Conservation (phyloP, 176 grass and related monocot species). For the Aegilops speltoides region DNA sequence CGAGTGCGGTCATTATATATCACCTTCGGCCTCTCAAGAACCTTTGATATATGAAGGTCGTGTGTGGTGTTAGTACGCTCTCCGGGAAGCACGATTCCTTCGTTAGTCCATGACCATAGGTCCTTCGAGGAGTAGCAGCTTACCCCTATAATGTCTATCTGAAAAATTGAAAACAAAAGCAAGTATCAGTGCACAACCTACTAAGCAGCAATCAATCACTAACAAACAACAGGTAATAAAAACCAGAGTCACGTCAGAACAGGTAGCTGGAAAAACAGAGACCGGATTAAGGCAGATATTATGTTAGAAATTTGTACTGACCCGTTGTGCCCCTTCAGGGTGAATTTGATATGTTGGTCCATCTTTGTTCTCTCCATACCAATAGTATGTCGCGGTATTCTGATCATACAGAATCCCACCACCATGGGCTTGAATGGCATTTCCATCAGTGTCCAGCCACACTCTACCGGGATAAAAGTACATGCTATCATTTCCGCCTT, state of each 20-base stretch:
- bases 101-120: slow-evolving; percentile 81
- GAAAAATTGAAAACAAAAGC: slow-evolving; percentile 23
- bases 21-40: slow-evolving; percentile 95
- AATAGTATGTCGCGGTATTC: slow-evolving; percentile 62
- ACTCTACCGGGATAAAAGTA: slow-evolving; percentile 70
- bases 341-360: slow-evolving; percentile 68
- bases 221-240: background rate
- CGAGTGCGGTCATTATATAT: slow-evolving; percentile 66
- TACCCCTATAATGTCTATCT: slow-evolving; percentile 94
- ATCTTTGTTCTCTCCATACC: slow-evolving; percentile 97
- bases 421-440: slow-evolving; percentile 90
- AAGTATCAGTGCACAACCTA: background rate
- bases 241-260: background rate
- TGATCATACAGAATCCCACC: slow-evolving; percentile 81
- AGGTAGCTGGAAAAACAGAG: background rate
- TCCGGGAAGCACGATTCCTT: slow-evolving; percentile 78
- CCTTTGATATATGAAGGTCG: slow-evolving; percentile 80
- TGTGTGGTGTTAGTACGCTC: slow-evolving; percentile 59
- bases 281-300: background rate
- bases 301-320: slow-evolving; percentile 37
- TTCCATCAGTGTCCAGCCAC: slow-evolving; percentile 87
- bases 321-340: slow-evolving; percentile 51
- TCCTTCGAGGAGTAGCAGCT: slow-evolving; percentile 86
- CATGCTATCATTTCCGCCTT: slow-evolving; percentile 49
- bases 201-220: background rate